These are phyloP conservation scores for Arabidopsis arenosa DNA, from an alignment of 345 rosid genomes.

Conservation along the genomic window DNA sequence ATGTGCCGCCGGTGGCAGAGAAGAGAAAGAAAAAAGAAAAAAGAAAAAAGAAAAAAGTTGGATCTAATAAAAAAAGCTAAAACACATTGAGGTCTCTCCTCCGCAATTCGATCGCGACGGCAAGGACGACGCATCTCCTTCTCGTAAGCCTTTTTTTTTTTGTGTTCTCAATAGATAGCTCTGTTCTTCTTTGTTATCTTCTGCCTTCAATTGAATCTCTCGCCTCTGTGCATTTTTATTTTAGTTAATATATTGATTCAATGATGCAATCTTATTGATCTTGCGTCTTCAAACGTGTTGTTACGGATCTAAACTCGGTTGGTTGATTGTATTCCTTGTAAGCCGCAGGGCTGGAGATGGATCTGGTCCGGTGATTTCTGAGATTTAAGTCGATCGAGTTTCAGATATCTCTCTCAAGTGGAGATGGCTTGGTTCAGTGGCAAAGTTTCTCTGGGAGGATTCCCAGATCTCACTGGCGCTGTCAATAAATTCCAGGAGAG, in stretches of 20 bases:
- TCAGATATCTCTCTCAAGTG: slow-evolving; percentile 27
- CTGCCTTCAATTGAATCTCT: background rate
- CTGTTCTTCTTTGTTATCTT: background rate
- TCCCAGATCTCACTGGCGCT: slow-evolving; percentile 98
- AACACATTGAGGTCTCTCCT: background rate
- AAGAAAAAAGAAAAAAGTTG: background rate
- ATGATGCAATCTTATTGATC: slow-evolving; percentile 9
- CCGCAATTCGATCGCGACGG: slow-evolving; percentile 29
- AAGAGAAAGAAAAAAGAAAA: background rate
- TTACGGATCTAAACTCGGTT: background rate
- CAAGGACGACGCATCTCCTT: slow-evolving; percentile 32
- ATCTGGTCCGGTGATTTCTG: slow-evolving; percentile 43
- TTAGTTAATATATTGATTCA: background rate
- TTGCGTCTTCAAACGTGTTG: background rate
- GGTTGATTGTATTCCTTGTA: slow-evolving; percentile 12
- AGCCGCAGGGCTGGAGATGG: slow-evolving; percentile 49
- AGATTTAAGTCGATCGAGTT: slow-evolving; percentile 33
- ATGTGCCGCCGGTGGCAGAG: slow-evolving; percentile 16
- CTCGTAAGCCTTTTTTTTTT: slow-evolving; percentile 3
- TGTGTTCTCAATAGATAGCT: background rate
- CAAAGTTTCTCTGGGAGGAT: slow-evolving; percentile 79
- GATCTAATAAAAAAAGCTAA: background rate
- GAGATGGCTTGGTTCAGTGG: slow-evolving; percentile 98
- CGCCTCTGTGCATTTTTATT: too few species aligned
- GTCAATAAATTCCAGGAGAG: slow-evolving; percentile 98